phyloP scores from a whole-genome alignment of 148 eudicot genomes.

The Fagopyrum homotropicum region DNA sequence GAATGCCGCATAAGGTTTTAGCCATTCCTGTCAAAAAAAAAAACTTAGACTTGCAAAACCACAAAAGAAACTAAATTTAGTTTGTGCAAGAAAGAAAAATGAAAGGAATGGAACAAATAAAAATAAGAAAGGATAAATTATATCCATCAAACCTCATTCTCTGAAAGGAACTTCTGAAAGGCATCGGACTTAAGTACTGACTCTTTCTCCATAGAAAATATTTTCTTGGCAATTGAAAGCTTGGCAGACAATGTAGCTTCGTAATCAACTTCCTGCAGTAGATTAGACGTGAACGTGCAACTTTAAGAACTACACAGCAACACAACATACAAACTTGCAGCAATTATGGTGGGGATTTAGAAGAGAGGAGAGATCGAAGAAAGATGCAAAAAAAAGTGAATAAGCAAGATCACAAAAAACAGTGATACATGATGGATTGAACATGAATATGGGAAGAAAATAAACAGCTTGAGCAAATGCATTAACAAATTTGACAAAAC shows the following conservation, averaged over 20 bases:
- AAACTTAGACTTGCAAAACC: neutral
- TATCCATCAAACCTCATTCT: neutral
- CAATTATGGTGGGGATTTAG: neutral
- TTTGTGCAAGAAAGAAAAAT: too few relatives aligned
- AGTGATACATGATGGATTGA: neutral
- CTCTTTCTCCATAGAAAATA: conserved; percentile 54
- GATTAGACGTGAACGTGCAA: neutral
- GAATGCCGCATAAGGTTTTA: neutral
- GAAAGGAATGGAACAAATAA: too few relatives aligned
- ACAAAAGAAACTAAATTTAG: neutral
- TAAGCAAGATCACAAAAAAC: neutral
- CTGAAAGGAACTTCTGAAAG: neutral
- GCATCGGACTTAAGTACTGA: neutral
- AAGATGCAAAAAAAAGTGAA: neutral
- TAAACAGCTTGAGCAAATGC: neutral
- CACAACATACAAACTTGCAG: neutral
- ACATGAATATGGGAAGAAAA: neutral
- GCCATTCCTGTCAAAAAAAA: neutral
- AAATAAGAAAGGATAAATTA: neutral
- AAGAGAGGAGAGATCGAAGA: neutral
- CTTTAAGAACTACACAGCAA: neutral
- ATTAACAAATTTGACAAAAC: neutral
- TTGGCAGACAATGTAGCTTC: conserved; percentile 54
- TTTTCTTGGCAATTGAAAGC: conserved; percentile 20
- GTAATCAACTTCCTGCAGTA: neutral